Evolutionary conservation across 2,329 filamentous ascomycete species (phyloP).

Genomic region (Diaporthe caulivora): DNA sequence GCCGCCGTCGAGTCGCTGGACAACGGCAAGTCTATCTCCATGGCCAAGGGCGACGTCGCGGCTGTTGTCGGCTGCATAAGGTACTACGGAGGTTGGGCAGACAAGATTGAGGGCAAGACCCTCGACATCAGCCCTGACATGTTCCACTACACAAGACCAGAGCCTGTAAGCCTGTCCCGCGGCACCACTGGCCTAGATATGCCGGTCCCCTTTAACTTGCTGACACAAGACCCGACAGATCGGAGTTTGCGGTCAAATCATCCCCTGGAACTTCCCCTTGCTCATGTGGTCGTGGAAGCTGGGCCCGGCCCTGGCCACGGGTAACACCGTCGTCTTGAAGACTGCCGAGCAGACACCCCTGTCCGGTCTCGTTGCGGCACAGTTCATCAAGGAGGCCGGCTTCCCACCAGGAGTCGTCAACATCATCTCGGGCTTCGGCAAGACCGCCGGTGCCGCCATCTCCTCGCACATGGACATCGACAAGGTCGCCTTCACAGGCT

Average conservation of each 20-base stretch:
- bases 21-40: conserved; percentile 84
- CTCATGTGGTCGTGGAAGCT: conserved; percentile 81
- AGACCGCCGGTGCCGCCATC: conserved; percentile 74
- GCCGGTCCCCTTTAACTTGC: neutral
- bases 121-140: conserved; percentile 82
- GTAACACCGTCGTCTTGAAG: conserved; percentile 73
- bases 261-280: conserved; percentile 81
- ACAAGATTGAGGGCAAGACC: conserved; percentile 92
- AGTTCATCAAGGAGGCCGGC: conserved; percentile 75
- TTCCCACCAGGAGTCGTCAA: conserved; percentile 83
- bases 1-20: conserved; percentile 88
- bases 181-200: neutral
- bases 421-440: conserved; percentile 76
- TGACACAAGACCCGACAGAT: conserved; percentile 54
- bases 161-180: conserved; percentile 68
- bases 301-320: conserved; percentile 72
- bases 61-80: conserved; percentile 78
- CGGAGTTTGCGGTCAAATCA: conserved; percentile 85
- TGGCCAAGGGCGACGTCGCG: conserved; percentile 81
- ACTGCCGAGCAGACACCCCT: conserved; percentile 73
- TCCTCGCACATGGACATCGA: conserved; percentile 74
- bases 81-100: conserved; percentile 92
- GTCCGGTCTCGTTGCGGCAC: conserved; percentile 71
- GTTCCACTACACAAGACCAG: conserved; percentile 85
- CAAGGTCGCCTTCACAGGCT: conserved; percentile 82